phyloP scores from a whole-genome alignment of 495 filamentous ascomycete species.

The Penicillium antarcticum region DNA sequence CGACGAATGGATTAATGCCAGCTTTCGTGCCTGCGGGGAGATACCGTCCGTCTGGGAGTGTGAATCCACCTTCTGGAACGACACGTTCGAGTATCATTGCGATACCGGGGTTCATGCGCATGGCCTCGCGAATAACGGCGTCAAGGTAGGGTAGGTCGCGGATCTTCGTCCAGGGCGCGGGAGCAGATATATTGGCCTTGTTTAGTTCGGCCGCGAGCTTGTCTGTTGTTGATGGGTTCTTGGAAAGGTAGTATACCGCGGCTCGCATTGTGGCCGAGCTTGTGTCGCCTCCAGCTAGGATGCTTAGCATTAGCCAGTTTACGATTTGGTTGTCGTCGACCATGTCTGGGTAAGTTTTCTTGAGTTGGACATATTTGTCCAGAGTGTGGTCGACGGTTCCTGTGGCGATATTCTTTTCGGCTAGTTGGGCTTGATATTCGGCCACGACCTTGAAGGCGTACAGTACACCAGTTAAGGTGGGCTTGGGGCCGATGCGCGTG shows the following conservation, averaged over 20 bases:
- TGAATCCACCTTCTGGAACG: slow-evolving; percentile 55
- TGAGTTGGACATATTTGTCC: slow-evolving; percentile 22
- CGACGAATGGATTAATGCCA: slow-evolving; percentile 57
- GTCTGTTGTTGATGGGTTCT: slow-evolving; percentile 5
- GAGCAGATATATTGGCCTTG: slow-evolving; percentile 6
- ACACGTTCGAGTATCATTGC: slow-evolving; percentile 62
- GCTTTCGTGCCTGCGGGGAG: slow-evolving; percentile 56
- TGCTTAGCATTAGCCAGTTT: slow-evolving; percentile 24
- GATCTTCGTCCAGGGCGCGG: slow-evolving; percentile 11
- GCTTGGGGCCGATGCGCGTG: slow-evolving; percentile 20
- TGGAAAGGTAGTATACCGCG: slow-evolving; percentile 22
- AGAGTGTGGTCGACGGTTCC: slow-evolving; percentile 17
- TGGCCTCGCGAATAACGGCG: slow-evolving; percentile 35
- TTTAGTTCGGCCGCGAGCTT: slow-evolving; percentile 17
- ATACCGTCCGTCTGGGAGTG: slow-evolving; percentile 43
- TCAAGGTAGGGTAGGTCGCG: slow-evolving; percentile 24
- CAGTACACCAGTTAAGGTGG: slow-evolving; percentile 18
- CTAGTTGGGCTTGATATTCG: slow-evolving; percentile 18
- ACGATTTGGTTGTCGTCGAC: slow-evolving; percentile 22
- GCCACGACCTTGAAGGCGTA: slow-evolving; percentile 22
- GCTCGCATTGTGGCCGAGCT: slow-evolving; percentile 22
- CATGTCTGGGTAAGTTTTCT: slow-evolving; percentile 16
- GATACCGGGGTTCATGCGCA: slow-evolving; percentile 63
- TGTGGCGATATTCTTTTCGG: slow-evolving; percentile 3
- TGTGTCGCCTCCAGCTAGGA: slow-evolving; percentile 26